phyloP scores from a whole-genome alignment of 2,329 filamentous ascomycete genomes.

The Apiospora malaysiana region DNA sequence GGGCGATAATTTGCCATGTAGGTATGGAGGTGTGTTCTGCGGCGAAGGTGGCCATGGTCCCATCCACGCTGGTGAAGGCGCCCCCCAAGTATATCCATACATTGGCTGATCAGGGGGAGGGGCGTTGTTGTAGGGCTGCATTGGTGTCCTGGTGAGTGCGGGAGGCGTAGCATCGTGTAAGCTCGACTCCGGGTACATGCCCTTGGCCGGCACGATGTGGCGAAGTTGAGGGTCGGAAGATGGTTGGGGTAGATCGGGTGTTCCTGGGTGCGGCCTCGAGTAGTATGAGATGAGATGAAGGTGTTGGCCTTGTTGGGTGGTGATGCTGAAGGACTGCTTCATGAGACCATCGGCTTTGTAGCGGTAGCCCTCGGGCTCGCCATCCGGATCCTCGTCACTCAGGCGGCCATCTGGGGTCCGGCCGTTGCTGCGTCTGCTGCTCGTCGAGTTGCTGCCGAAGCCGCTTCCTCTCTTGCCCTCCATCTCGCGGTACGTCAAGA shows the following conservation, averaged over 20 bases:
- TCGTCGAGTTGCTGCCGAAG: constrained; percentile 58
- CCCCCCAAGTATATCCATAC: constrained; percentile 47
- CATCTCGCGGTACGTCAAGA: constrained; percentile 97
- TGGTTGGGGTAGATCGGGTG: constrained; percentile 78
- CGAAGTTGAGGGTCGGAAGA: constrained; percentile 80
- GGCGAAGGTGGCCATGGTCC: constrained; percentile 45
- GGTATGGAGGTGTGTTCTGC: constrained; percentile 48
- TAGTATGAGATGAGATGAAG: constrained; percentile 98
- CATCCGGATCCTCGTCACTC: constrained; percentile 85
- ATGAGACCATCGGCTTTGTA: constrained; percentile 97
- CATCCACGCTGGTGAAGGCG: constrained; percentile 43
- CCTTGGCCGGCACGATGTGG: constrained; percentile 85
- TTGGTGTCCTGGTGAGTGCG: constrained; percentile 77
- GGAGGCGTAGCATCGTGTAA: constrained; percentile 85
- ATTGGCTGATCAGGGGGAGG: constrained; percentile 39
- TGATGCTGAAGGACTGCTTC: constrained; percentile 99
- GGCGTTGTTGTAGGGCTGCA: constrained; percentile 54
- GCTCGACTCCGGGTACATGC: constrained; percentile 96
- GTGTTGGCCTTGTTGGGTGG: constrained; percentile 85
- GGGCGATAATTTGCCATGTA: constrained; percentile 34
- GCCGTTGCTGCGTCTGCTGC: constrained; percentile 58
- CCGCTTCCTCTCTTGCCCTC: constrained; percentile 92
- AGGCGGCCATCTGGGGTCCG: constrained; percentile 85
- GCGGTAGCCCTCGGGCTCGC: constrained; percentile 86
- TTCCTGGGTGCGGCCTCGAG: constrained; percentile 76